Evolutionary conservation across 495 filamentous ascomycete genomes (phyloP).

Genomic region (Podospora pseudocomata): DNA sequence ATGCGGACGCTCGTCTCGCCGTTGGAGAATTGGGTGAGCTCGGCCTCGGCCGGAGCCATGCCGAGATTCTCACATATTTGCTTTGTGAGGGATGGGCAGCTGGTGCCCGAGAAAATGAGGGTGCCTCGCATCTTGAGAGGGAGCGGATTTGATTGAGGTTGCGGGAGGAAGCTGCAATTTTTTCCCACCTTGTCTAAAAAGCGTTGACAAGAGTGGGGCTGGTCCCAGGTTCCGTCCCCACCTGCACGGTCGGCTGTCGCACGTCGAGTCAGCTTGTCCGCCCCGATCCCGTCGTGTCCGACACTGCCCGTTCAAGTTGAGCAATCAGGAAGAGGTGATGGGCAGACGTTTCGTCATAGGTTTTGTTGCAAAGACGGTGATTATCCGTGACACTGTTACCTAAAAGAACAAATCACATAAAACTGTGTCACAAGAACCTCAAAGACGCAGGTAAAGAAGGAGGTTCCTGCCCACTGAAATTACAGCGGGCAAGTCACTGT

Average conservation of each 20-base stretch:
- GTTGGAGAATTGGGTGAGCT: constrained; percentile 60
- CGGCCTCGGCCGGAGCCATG: constrained; percentile 54
- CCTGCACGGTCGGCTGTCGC: neutral
- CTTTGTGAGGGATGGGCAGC: constrained; percentile 52
- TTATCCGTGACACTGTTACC: no score
- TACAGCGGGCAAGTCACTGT: no score
- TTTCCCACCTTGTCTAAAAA: constrained; percentile 12
- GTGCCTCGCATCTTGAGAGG: constrained; percentile 51
- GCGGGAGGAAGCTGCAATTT: constrained; percentile 8
- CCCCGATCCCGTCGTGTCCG: no score
- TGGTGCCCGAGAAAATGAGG: constrained; percentile 55
- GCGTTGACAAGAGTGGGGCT: constrained; percentile 11
- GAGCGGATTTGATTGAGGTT: constrained; percentile 3
- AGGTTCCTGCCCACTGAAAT: no score
- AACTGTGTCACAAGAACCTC: no score
- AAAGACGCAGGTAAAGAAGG: no score
- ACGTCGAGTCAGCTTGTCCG: neutral
- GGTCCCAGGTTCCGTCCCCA: neutral
- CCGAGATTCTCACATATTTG: constrained; percentile 59
- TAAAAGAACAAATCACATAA: no score
- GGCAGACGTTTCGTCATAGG: no score
- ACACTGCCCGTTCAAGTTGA: no score
- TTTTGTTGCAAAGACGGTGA: no score
- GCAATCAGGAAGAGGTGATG: no score
- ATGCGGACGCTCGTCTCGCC: constrained; percentile 97